Evolutionary conservation across 2,329 filamentous ascomycete genomes (phyloP).

Genomic region (Rhynchosporium agropyri): DNA sequence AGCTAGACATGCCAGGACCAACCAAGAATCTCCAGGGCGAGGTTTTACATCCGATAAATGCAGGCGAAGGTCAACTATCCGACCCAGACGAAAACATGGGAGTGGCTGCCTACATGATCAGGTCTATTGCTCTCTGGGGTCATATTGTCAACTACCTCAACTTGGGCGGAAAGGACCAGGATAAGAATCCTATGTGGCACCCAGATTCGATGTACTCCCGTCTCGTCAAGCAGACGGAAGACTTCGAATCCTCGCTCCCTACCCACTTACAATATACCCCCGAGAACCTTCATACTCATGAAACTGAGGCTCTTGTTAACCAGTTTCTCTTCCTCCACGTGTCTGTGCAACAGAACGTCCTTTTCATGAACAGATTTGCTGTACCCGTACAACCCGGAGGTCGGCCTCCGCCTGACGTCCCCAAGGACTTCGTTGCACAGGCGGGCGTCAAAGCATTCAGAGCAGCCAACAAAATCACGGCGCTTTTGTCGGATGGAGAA

Average conservation of each 20-base stretch:
- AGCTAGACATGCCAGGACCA: slow-evolving; percentile 84
- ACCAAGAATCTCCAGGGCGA: slow-evolving; percentile 82
- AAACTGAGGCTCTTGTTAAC: slow-evolving; percentile 81
- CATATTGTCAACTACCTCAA: slow-evolving; percentile 88
- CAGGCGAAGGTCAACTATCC: slow-evolving; percentile 64
- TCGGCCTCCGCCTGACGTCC: slow-evolving; percentile 66
- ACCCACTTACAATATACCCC: slow-evolving; percentile 70
- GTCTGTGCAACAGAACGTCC: slow-evolving; percentile 81
- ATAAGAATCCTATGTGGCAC: slow-evolving; percentile 79
- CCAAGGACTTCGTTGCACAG: slow-evolving; percentile 72
- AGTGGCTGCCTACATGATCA: slow-evolving; percentile 86
- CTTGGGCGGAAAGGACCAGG: slow-evolving; percentile 80
- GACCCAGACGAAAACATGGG: slow-evolving; percentile 86
- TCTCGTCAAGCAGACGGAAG: slow-evolving; percentile 71
- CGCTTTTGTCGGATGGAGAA: slow-evolving; percentile 78
- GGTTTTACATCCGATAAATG: slow-evolving; percentile 62
- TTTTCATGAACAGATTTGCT: slow-evolving; percentile 89
- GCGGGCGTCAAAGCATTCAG: slow-evolving; percentile 76
- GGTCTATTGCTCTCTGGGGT: slow-evolving; percentile 85
- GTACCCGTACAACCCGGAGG: slow-evolving; percentile 64
- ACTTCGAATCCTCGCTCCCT: slow-evolving; percentile 71
- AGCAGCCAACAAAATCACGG: slow-evolving; percentile 84
- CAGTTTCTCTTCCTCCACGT: slow-evolving; percentile 94
- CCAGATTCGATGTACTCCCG: slow-evolving; percentile 73
- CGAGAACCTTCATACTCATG: slow-evolving; percentile 84